Evolutionary conservation across 1,284 basidiomycete genomes (phyloP), one percentile per base, ranked within the genome.

Genomic region (Malassezia psittaci): DNA sequence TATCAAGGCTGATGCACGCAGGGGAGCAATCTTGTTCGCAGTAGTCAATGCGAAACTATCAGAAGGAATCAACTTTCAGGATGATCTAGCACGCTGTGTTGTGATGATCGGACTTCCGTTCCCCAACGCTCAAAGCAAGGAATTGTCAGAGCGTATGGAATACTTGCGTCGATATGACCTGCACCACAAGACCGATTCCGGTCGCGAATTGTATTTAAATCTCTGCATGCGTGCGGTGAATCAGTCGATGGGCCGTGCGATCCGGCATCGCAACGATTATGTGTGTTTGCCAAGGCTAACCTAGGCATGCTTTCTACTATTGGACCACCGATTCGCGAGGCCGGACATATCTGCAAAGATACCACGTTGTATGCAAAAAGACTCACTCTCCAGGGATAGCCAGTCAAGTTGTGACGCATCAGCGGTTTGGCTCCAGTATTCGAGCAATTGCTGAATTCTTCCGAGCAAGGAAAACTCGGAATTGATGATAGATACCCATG

Each of bases 11-110:
- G 36, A 42, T 4, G 18, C 40, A 18, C 21, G 33, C 19, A 57
- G 54, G 44, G 77, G 76, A 0, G 73, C 72, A 1, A 60, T 78
- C 38, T 60, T 75, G 49, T 74, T 98, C 57, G 93, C 93, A 1
- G 93, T 98, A 2, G 86, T 98, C 19, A 91, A 93, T 9, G 93
- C 90, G 18, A 98, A 96, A 75, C 80, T 98, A 12, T 94, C 90
- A 0, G 93, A 98, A 77, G 93, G 93, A 1, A 83, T 98, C 65
- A 98, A 98, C 76, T 98, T 98, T 75, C 82, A 87, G 5, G 69
- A 72, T 75, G 82, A 87, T 38, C 82, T 96, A 3, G 88, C 90
- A 1, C 83, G 90, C 40, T 87, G 85, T 13, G 90, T 94, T 29
- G 79, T 94, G 46, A 83, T 96, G 71, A 81, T 75, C 11, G 94